Base-by-base conservation (phyloP, 805 yeast species). In the baker's yeast (Saccharomyces cerevisiae) region DNA sequence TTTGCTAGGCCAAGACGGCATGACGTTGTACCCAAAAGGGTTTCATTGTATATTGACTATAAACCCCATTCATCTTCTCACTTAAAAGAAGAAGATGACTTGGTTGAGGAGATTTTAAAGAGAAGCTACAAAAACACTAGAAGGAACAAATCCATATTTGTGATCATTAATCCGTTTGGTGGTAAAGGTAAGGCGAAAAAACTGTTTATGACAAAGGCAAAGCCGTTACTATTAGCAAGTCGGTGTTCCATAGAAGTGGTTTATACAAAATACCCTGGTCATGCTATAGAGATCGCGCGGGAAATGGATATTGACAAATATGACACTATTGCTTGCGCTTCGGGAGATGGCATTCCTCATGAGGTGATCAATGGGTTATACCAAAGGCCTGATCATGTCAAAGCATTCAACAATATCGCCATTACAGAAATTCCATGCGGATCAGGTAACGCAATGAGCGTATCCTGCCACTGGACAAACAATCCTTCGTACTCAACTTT, bases 291-390 rank as follows among this genome's bases (percentile, higher is more conserved):
- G 21, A 78, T 90, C 21, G 92, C 85, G 1, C 68, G 71, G 47
- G 76, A 77, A 2, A 57, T 86, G 59, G 79, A 82, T 57, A 61
- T 81, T 6, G 72, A 74, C 21, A 73, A 76, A 50, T 89, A 80
- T 65, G 97, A 91, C 67, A 79, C 87, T 2, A 79, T 94, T 46
- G 85, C 87, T 1, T 90, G 97, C 72, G 92, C 96, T 41, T 89
- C 96, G 0, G 99, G 99, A 4, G 99, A 94, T 71, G 99, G 99
- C 9, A 82, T 88, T 21, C 97, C 97, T 0, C 95, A 91, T 70
- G 98, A 94, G 68, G 91, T 94, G 5, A 79, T 90, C 51, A 94
- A 94, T 68, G 99, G 98, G 1, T 73, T 94, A 43, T 88, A 81
- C 60, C 71, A 71, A 56, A 76, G 96, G 28, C 61, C 72, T 0